Percentiles rank a stretch among this genome's conserved stretches.
These are phyloP conservation scores for Rhizoclosmatium sp. DNA, from an alignment of 192 early-diverging fungal species.

Conservation along the genomic window DNA sequence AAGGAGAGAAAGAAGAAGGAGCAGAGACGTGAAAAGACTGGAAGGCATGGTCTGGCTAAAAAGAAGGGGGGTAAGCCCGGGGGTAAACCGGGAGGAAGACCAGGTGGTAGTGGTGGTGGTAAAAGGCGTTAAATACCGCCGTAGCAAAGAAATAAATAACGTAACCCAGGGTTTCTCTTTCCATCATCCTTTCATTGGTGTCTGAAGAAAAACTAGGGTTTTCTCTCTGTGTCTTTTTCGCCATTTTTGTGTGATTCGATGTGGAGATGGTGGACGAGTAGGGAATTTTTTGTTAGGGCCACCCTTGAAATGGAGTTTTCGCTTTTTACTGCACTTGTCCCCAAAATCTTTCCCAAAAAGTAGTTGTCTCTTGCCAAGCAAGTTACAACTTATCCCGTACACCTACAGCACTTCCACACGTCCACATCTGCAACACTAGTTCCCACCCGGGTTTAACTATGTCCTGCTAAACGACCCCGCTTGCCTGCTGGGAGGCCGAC, in stretches of 20 bases:
- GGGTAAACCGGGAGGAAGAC: too few species aligned
- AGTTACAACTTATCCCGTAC: background rate
- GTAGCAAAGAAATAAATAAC: background rate
- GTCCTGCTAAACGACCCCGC: conserved; percentile 33
- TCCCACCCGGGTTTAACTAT: conserved; percentile 15
- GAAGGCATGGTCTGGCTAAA: conserved; percentile 51
- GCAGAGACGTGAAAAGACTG: conserved; percentile 79
- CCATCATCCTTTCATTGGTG: background rate
- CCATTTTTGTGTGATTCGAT: too few species aligned
- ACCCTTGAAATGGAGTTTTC: background rate
- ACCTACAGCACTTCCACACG: background rate
- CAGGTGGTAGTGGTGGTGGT: background rate
- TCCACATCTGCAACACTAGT: background rate
- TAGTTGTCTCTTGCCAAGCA: background rate
- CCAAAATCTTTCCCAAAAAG: background rate
- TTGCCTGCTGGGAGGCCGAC: background rate
- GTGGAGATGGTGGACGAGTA: background rate
- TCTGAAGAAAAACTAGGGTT: background rate
- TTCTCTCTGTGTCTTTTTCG: background rate
- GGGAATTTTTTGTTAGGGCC: background rate
- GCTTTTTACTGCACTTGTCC: background rate
- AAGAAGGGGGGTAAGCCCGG: conserved; percentile 8
- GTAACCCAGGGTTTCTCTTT: background rate
- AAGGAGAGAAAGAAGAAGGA: conserved; percentile 78
- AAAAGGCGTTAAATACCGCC: background rate